A percentile compares a stretch with the other conserved stretches of the same genome.
These are phyloP conservation scores for Avena sativa DNA, from an alignment of 176 grass and related monocot genomes.

Conservation along the genomic window DNA sequence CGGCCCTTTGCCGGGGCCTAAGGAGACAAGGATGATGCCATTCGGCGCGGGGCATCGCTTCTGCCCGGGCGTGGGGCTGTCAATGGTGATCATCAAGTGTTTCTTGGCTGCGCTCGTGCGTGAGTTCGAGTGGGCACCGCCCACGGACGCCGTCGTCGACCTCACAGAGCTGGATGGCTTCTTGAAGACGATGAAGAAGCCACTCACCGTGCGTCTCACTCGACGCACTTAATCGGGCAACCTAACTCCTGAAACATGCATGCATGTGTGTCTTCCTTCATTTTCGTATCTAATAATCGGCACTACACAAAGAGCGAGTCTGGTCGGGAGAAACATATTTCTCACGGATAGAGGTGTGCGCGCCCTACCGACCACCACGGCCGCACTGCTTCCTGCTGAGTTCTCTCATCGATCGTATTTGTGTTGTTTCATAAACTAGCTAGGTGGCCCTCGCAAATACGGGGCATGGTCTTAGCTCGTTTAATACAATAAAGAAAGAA, in stretches of 20 bases:
- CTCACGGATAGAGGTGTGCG: too few species aligned
- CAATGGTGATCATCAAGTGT: neutral
- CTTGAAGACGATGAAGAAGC: constrained; percentile 6
- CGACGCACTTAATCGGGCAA: neutral
- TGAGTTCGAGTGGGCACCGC: constrained; percentile 16
- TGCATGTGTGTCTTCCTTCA: too few species aligned
- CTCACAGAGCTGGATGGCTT: neutral
- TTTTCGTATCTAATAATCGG: too few species aligned
- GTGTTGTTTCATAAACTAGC: too few species aligned
- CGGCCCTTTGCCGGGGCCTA: neutral
- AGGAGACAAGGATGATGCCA: constrained; percentile 37
- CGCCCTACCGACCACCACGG: too few species aligned
- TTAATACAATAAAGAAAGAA: too few species aligned
- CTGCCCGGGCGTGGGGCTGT: neutral
- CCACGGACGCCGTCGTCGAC: neutral
- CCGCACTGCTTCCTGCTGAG: too few species aligned
- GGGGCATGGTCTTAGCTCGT: too few species aligned
- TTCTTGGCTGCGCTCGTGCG: constrained; percentile 10
- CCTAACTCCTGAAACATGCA: neutral
- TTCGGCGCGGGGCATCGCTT: constrained; percentile 20
- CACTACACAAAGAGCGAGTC: too few species aligned
- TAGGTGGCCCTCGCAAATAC: too few species aligned
- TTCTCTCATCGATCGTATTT: too few species aligned
- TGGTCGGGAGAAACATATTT: too few species aligned
- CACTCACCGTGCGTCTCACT: neutral